Base-by-base conservation (phyloP, 768 basidiomycete species). In the Crucibulum laeve region DNA sequence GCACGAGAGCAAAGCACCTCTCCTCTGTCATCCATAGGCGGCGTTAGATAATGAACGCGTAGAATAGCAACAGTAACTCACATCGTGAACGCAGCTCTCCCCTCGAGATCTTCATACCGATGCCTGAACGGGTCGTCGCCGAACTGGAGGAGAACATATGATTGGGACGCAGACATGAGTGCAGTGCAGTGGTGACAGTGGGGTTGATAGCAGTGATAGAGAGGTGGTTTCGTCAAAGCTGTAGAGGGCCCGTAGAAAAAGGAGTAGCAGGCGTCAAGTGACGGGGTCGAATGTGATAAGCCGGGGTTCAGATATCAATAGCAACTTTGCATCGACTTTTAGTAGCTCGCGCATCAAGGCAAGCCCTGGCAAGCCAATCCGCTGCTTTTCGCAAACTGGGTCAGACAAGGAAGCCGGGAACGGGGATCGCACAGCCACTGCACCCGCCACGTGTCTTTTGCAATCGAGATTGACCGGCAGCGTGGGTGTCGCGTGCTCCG, bases 81-180 rank as follows among this genome's bases (percentile, higher is more conserved):
- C 86, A 87, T 59, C 1, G 82, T 76, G 59, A 87, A 89, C 1
- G 86, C 87, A 18, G 68, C 64, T 25, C 77, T 71, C 25, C 74
- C 73, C 49, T 86, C 82, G 7, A 74, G 57, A 59, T 89, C 86
- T 56, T 81, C 73, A 52, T 79, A 87, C 24, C 63, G 63, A 42
- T 77, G 74, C 34, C 69, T 72, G 61, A 82, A 79, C 0, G 77
- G 77, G 56, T 87, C 76, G 37, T 71, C 65, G n/a, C 78, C 81
- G 53, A 71, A 83, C 56, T 87, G 84, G 40, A 80, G 66, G 39
- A 87, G 75, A 21, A 76, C 42, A 42, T 26, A 6, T 42, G 7
- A 8, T 15, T 5, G 6, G 40, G 26, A 11, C 5, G 26, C 18
- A 21, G 30, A 24, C 5, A 40, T 40, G 24, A 18, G 38, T 38